These are phyloP conservation scores for Schizophyllum amplum DNA, from an alignment of 1,284 basidiomycete genomes.

Conservation along the genomic window DNA sequence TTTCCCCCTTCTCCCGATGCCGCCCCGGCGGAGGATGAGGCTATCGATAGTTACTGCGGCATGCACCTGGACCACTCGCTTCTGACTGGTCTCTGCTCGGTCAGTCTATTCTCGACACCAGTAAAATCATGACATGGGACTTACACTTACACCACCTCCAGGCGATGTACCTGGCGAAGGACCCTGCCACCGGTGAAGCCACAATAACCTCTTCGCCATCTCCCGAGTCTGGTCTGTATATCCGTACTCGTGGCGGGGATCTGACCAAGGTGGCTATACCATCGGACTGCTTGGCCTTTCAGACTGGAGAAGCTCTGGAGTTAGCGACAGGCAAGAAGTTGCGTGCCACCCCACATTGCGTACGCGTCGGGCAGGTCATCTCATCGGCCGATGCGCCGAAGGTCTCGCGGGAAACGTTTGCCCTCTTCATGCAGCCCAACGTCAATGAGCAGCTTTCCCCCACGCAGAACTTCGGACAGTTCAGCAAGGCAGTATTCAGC, in stretches of 20 bases:
- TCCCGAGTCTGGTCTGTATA: conserved; percentile 77
- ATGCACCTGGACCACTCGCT: conserved; percentile 83
- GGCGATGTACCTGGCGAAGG: conserved; percentile 72
- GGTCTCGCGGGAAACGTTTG: conserved; percentile 79
- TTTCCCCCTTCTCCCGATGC: conserved; percentile 56
- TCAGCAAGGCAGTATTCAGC: conserved; percentile 76
- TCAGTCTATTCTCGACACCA: no score
- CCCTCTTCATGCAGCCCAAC: conserved; percentile 91
- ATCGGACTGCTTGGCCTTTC: conserved; percentile 75
- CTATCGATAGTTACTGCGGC: conserved; percentile 76
- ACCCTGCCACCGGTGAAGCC: conserved; percentile 16
- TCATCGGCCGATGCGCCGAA: conserved; percentile 26
- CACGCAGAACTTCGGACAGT: conserved; percentile 77
- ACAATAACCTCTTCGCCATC: conserved; percentile 57
- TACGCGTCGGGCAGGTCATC: conserved; percentile 52
- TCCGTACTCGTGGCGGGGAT: conserved; percentile 71
- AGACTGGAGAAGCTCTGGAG: conserved; percentile 89
- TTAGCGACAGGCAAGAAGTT: conserved; percentile 72
- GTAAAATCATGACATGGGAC: no score
- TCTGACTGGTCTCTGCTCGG: conserved; percentile 83
- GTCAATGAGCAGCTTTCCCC: conserved; percentile 65
- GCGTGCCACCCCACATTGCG: conserved; percentile 87
- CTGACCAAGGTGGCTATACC: conserved; percentile 82
- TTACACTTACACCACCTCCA: conserved; percentile 20
- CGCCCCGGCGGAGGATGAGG: conserved; percentile 42